Conservation (phyloP, 305 asterid genomes). For the Solanum hybrid region DNA sequence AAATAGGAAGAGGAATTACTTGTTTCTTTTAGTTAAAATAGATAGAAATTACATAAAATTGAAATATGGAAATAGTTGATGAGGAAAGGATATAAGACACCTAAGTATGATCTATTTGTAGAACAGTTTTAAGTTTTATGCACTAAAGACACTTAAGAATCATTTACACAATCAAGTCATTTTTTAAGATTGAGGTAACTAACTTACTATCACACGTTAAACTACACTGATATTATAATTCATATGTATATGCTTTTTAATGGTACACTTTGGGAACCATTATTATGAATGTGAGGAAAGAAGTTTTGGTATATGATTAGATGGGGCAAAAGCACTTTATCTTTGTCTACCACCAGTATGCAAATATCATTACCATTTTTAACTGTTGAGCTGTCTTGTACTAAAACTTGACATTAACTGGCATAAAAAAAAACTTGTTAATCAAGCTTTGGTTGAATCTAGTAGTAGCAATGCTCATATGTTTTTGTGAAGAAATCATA, state of each 20-base stretch:
- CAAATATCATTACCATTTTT: not conserved
- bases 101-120: not conserved
- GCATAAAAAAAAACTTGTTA: not conserved
- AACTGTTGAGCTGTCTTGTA: not conserved
- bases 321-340: slow-evolving; percentile 2
- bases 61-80: too few relatives aligned
- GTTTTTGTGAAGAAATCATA: not conserved
- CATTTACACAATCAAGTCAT: not conserved
- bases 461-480: not conserved
- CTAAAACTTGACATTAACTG: not conserved
- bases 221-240: not conserved
- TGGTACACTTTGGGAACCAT: not conserved
- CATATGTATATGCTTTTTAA: not conserved
- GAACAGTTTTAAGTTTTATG: not conserved
- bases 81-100: too few relatives aligned
- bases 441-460: not conserved
- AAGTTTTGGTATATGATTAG: not conserved
- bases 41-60: too few relatives aligned
- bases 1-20: too few relatives aligned
- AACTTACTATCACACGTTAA: not conserved
- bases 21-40: too few relatives aligned
- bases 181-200: too few relatives aligned
- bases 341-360: not conserved
- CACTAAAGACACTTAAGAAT: not conserved
- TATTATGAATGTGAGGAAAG: not conserved